A percentile compares a stretch with the other conserved stretches of the same genome.
Conservation (phyloP, 768 basidiomycete species). For the Termitomyces sp. region DNA sequence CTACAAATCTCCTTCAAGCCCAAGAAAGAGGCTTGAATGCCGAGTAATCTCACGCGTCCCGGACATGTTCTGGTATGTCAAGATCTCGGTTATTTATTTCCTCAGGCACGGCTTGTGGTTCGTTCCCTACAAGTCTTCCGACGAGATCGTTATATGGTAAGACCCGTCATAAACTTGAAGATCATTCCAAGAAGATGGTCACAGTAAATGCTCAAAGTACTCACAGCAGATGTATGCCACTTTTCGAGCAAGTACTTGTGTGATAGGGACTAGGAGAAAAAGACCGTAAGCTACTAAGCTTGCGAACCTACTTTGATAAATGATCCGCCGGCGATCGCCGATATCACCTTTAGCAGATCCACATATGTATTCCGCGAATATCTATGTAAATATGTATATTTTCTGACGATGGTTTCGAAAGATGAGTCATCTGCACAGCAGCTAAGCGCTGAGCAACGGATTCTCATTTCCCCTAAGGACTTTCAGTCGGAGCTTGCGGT, state of each 20-base stretch:
- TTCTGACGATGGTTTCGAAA: not conserved
- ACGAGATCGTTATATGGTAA: not conserved
- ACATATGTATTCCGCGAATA: not conserved
- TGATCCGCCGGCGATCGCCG: not conserved
- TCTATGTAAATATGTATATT: not conserved
- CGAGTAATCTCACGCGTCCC: not conserved
- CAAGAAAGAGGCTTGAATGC: too few species aligned
- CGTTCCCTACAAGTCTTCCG: not conserved
- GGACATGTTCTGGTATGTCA: too few species aligned
- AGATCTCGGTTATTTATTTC: too few species aligned
- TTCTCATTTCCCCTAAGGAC: not conserved
- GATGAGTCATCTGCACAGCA: not conserved
- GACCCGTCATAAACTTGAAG: too few species aligned
- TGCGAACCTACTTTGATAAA: not conserved
- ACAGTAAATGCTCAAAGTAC: not conserved
- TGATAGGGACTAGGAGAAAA: too few species aligned
- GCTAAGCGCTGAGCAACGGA: not conserved
- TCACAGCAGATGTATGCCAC: not conserved
- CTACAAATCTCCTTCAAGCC: not conserved
- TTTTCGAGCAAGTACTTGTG: not conserved
- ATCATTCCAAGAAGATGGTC: not conserved
- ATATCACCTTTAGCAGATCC: not conserved
- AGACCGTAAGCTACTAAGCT: not conserved
- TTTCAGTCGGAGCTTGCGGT: not conserved
- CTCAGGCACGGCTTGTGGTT: too few species aligned